Evolutionary conservation across 148 eudicot genomes (phyloP).

Genomic region (Vaccinium myrtillus): DNA sequence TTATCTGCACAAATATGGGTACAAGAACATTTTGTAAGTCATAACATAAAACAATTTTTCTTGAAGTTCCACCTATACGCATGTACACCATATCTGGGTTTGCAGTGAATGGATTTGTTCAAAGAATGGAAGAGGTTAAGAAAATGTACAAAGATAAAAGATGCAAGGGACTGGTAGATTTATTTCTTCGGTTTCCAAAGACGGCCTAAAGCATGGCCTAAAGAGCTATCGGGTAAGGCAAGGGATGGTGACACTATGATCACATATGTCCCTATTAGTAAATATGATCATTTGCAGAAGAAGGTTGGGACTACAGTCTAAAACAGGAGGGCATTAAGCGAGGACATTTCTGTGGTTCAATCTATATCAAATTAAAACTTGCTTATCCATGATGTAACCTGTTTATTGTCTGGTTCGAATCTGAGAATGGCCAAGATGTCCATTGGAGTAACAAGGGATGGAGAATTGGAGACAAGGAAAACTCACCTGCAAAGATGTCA

Average conservation of each 20-base stretch:
- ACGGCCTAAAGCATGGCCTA: not conserved
- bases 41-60: not conserved
- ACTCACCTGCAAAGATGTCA: conserved; percentile 35
- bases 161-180: not conserved
- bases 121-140: not conserved
- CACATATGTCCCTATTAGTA: not conserved
- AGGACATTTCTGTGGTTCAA: not conserved
- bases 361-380: not conserved
- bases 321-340: not conserved
- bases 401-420: not conserved
- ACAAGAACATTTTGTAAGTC: not conserved
- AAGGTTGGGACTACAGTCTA: not conserved
- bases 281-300: not conserved
- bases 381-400: not conserved
- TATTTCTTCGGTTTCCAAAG: not conserved
- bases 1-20: conserved; percentile 25
- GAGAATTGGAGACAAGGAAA: not conserved
- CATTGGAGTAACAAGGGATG: not conserved
- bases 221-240: not conserved
- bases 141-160: not conserved
- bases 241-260: no score
- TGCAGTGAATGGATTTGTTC: not conserved
- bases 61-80: not conserved
- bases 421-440: conserved; percentile 10
- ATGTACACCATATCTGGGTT: not conserved